Evolutionary conservation across 176 grass and related monocot genomes (phyloP).

Genomic region (Triticum dicoccoides): DNA sequence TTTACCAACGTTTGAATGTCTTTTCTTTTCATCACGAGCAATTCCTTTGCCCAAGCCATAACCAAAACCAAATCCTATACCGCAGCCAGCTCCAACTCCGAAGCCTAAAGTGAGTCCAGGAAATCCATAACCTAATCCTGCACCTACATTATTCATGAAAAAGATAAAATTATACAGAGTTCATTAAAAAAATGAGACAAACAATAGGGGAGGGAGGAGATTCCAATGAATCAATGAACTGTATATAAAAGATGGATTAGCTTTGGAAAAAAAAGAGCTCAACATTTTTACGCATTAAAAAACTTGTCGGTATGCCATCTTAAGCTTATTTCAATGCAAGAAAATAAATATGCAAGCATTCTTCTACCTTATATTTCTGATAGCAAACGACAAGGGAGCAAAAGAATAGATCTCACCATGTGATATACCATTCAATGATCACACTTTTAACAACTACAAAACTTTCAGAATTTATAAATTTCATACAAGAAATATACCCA

Average conservation of each 20-base stretch:
- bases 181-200: neutral
- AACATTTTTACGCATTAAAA: neutral
- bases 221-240: neutral
- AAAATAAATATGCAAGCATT: neutral
- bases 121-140: conserved; percentile 74
- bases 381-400: neutral
- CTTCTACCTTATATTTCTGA: neutral
- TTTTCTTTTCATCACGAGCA: conserved; percentile 50
- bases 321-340: neutral
- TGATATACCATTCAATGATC: neutral
- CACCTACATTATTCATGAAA: conserved; percentile 42
- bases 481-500: neutral
- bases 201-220: neutral
- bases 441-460: neutral
- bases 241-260: neutral
- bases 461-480: neutral
- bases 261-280: neutral
- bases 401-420: neutral
- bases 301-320: neutral
- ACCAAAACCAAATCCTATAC: conserved; percentile 77
- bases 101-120: conserved; percentile 77
- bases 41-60: conserved; percentile 81
- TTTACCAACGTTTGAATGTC: conserved; percentile 77
- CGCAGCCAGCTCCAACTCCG: conserved; percentile 77
- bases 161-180: neutral